Conservation (phyloP, 2,329 filamentous ascomycete genomes). For the Fusarium kyushuense region DNA sequence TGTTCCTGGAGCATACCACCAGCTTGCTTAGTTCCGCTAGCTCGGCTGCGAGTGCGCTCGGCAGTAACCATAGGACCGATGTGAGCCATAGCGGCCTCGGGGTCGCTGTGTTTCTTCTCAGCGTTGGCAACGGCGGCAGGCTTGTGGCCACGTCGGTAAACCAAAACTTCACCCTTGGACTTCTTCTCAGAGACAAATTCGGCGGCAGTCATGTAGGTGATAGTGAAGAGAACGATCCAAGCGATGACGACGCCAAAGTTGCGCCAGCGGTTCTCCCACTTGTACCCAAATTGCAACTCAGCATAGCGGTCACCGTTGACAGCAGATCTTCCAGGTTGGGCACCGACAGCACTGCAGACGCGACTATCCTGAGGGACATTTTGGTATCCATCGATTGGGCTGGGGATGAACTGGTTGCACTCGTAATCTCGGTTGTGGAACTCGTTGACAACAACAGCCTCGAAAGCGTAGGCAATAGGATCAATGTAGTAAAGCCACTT, state of each 20-base stretch:
- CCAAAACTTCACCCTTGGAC: conserved; percentile 80
- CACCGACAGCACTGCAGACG: conserved; percentile 62
- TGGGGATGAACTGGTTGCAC: conserved; percentile 62
- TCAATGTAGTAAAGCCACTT: conserved; percentile 87
- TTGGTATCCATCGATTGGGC: conserved; percentile 45
- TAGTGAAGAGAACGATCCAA: conserved; percentile 72
- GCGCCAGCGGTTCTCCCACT: conserved; percentile 71
- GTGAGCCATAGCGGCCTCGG: conserved; percentile 63
- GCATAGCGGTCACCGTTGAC: conserved; percentile 64
- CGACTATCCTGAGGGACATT: conserved; percentile 46
- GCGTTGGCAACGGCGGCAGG: conserved; percentile 67
- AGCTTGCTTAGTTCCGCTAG: conserved; percentile 54
- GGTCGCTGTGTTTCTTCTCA: conserved; percentile 73
- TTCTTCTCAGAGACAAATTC: conserved; percentile 75
- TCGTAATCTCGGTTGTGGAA: conserved; percentile 74
- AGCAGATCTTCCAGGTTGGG: conserved; percentile 56
- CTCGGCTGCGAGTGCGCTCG: conserved; percentile 53
- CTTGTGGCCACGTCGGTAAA: conserved; percentile 78
- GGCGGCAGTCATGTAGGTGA: conserved; percentile 71
- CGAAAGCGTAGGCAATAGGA: conserved; percentile 83
- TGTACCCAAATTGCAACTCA: conserved; percentile 63
- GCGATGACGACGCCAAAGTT: conserved; percentile 77
- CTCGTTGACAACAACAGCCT: conserved; percentile 85
- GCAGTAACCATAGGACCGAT: conserved; percentile 63
- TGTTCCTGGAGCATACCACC: conserved; percentile 64